phyloP scores from a whole-genome alignment of 257 asterid species.

The Ajuga chamaepitys region DNA sequence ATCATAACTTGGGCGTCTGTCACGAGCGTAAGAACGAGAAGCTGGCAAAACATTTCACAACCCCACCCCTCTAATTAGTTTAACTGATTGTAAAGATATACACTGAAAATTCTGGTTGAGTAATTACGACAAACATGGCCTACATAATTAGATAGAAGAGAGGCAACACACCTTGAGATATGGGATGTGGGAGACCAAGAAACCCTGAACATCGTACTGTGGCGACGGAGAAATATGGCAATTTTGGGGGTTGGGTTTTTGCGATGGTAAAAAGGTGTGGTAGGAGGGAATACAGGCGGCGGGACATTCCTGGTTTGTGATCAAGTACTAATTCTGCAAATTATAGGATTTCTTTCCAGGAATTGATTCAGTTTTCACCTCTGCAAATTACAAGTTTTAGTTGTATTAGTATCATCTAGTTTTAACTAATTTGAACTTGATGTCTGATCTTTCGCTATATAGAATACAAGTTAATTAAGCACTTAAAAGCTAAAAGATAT shows the following conservation, averaged over 20 bases:
- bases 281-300: constrained; percentile 30
- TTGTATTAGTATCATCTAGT: too few species aligned
- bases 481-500: too few species aligned
- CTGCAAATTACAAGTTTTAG: too few species aligned
- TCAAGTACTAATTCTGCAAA: too few species aligned
- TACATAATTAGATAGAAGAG: neutral
- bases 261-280: constrained; percentile 12
- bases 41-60: constrained; percentile 27
- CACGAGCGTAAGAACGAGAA: constrained; percentile 53
- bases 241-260: constrained; percentile 15
- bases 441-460: too few species aligned
- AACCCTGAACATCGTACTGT: neutral
- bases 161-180: constrained; percentile 28
- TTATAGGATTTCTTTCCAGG: too few species aligned
- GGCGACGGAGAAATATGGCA: constrained; percentile 3
- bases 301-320: constrained; percentile 31
- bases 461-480: too few species aligned
- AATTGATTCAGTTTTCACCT: too few species aligned
- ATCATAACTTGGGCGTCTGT: constrained; percentile 52
- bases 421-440: too few species aligned
- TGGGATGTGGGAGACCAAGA: constrained; percentile 12
- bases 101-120: neutral
- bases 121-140: constrained; percentile 29
- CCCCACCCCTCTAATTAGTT: neutral
- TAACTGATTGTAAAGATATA: neutral